phyloP scores from a whole-genome alignment of 2,329 filamentous ascomycete species.

The Aureobasidium sp. region DNA sequence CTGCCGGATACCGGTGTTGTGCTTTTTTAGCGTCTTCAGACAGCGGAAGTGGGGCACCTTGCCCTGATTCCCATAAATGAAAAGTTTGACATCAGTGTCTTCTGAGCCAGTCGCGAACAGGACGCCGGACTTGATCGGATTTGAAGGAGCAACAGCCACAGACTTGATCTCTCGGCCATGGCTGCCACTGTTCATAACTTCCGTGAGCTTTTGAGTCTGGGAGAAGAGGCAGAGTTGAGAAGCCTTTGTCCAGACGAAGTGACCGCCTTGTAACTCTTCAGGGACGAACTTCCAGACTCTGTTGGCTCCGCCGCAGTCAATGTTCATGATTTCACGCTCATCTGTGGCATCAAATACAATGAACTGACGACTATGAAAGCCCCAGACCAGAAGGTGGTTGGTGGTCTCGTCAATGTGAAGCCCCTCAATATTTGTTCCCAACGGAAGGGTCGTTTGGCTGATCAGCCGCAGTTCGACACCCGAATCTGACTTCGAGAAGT shows the following conservation, averaged over 20 bases:
- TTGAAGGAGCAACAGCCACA: constrained; percentile 38
- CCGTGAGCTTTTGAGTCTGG: background rate
- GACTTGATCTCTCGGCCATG: constrained; percentile 84
- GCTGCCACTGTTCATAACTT: constrained; percentile 44
- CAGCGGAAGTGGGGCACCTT: constrained; percentile 34
- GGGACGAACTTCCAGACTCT: constrained; percentile 59
- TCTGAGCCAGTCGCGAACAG: constrained; percentile 61
- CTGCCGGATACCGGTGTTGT: constrained; percentile 76
- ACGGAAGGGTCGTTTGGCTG: constrained; percentile 61
- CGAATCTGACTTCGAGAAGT: constrained; percentile 23
- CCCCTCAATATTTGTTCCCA: constrained; percentile 70
- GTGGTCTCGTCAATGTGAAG: constrained; percentile 48
- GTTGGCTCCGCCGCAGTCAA: constrained; percentile 81
- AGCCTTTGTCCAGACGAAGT: constrained; percentile 71
- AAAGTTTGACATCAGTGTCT: constrained; percentile 70
- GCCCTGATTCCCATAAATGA: background rate
- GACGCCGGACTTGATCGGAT: constrained; percentile 12
- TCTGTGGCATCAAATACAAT: constrained; percentile 70
- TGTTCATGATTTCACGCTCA: constrained; percentile 58
- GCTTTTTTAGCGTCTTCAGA: constrained; percentile 61
- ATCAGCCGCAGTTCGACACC: constrained; percentile 43
- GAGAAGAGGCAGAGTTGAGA: constrained; percentile 19
- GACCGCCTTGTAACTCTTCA: constrained; percentile 31
- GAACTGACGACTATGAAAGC: constrained; percentile 73
- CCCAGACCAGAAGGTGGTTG: constrained; percentile 61